phyloP scores from a whole-genome alignment of 768 basidiomycete genomes.

The Leccinum truebloodii region DNA sequence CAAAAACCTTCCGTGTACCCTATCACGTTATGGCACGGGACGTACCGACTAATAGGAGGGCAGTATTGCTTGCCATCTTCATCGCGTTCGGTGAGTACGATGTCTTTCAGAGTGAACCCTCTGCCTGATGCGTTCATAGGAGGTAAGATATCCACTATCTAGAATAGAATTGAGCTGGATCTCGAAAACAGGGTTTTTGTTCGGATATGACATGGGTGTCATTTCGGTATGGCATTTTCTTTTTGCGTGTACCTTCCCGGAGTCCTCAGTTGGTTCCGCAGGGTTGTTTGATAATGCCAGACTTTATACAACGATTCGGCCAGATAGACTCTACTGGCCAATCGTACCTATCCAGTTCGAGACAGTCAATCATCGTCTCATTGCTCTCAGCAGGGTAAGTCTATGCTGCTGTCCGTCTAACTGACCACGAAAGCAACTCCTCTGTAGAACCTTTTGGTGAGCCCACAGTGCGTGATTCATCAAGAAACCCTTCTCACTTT shows the following conservation, averaged over 20 bases:
- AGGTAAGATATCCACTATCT: constrained; percentile 16
- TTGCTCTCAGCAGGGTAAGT: constrained; percentile 69
- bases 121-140: constrained; percentile 13
- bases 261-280: constrained; percentile 21
- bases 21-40: constrained; percentile 36
- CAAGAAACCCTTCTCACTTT: constrained; percentile 3
- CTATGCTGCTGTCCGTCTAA: neutral
- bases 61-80: constrained; percentile 65
- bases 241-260: constrained; percentile 5
- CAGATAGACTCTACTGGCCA: constrained; percentile 47
- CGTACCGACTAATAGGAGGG: constrained; percentile 61
- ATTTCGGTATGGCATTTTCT: constrained; percentile 52
- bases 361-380: constrained; percentile 79
- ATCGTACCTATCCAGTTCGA: constrained; percentile 54
- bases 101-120: neutral
- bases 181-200: constrained; percentile 51
- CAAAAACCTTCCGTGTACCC: constrained; percentile 1
- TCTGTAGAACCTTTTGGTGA: constrained; percentile 52
- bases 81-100: constrained; percentile 64
- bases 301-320: constrained; percentile 73
- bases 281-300: constrained; percentile 81
- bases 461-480: constrained; percentile 12
- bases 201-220: constrained; percentile 78
- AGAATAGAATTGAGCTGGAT: neutral
- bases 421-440: neutral